Percentiles rank a stretch among this genome's conserved stretches.
Evolutionary conservation across 2,329 filamentous ascomycete species (phyloP).

Genomic region (Fusarium cicatricum): DNA sequence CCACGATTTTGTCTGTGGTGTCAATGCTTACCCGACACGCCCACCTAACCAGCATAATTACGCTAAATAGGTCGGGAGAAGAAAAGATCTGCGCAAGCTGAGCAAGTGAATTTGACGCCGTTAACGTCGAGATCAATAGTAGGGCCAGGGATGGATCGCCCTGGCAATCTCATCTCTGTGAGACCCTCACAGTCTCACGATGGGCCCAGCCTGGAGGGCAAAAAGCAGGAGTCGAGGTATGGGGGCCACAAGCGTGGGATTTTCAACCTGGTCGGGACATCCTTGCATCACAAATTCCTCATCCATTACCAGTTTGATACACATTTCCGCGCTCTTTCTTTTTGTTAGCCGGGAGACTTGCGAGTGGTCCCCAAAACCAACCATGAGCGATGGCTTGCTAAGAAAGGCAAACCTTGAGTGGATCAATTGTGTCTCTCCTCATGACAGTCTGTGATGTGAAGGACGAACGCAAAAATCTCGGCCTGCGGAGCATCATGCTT

Average conservation of each 20-base stretch:
- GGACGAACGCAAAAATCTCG: conserved; percentile 22
- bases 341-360: conserved; percentile 11
- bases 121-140: conserved; percentile 15
- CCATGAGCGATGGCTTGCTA: conserved; percentile 30
- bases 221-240: conserved; percentile 15
- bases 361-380: conserved; percentile 2
- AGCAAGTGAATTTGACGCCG: conserved; percentile 4
- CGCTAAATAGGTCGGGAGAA: conserved; percentile 3
- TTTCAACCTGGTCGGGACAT: conserved; percentile 10
- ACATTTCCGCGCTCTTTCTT: conserved; percentile 8
- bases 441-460: conserved; percentile 6
- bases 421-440: conserved; percentile 29
- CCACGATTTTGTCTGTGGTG: background rate
- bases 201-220: conserved; percentile 9
- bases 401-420: conserved; percentile 32
- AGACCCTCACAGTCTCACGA: conserved; percentile 16
- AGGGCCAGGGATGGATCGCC: conserved; percentile 15
- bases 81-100: conserved; percentile 11
- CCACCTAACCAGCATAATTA: background rate
- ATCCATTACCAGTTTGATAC: conserved; percentile 11
- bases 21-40: conserved; percentile 1
- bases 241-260: conserved; percentile 25
- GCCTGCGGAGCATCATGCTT: conserved; percentile 16
- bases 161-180: conserved; percentile 27
- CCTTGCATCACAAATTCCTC: conserved; percentile 34